Evolutionary conservation across 1,139 yeast species (phyloP), one percentile per base, ranked within the genome.

Genomic region (Saccharomycopsis hybrid): DNA sequence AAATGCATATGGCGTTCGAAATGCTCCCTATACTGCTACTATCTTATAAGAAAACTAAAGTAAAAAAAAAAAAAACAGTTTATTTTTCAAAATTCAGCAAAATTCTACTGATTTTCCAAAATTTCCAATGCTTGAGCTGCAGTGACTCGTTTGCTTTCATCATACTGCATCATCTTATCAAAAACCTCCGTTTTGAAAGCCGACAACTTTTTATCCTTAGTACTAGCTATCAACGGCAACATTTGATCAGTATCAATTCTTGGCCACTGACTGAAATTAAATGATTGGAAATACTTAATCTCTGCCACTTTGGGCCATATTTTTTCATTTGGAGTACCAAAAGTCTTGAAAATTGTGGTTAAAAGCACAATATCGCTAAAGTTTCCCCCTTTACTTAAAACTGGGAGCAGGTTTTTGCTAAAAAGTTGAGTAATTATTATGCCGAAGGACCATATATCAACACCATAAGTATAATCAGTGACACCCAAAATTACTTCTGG

Each of bases 401-500:
- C 65, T 1, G 78, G 70, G 5, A 63, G 58, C 13, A 78, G 73
- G 48, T 74, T 65, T 0, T 54, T 51, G 41, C 85, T 78, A 56
- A 76, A 77, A 47, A 89, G 62, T 48, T 78, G 70, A n/a, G 86
- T 78, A 53, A 84, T 61, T 1, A 87, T 58, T 5, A 92, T 75
- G 1, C 92, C 95, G 18, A 83, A 62, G 0, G 87, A 71, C 97
- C 97, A 92, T 31, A 88, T 71, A 61, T 92, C 98, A 3, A 90
- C 70, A 42, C 76, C 80, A 41, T 62, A 64, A 2, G 76, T 67
- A 63, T 92, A 92, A 53, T 75, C 72, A 5, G 72, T 62, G n/a
- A 78, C 69, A 0, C 94, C 89, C 52, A 88, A 77, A 46, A 92
- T 68, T 46, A 87, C 68, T 61, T 92, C 97, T 0, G 97, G 95